Evolutionary conservation across 495 filamentous ascomycete species (phyloP), one percentile per base, ranked within the genome.

Genomic region (Rostrohypoxylon terebratum): DNA sequence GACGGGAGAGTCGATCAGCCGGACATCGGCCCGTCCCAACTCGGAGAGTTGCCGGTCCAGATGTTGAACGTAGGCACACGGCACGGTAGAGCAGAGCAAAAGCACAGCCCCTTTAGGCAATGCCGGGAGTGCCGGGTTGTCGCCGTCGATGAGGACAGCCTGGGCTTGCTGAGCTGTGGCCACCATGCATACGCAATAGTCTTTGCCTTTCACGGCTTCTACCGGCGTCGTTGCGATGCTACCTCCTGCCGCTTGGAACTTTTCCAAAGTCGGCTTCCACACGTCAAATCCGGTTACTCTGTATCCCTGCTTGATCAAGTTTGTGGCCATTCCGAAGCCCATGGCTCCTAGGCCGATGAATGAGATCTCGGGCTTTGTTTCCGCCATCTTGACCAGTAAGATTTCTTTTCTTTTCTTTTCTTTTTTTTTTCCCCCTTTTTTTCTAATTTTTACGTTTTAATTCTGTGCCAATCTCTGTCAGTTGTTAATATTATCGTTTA

Each of bases 281-380:
- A 94, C 87, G 75, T 96, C 93, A 77, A 88, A 96, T 53, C 91
- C 92, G 36, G 88, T 91, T 18, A 96, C 90, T 1, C 81, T 51
- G 76, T 90, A 91, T 64, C 89, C 89, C 47, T 88, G 80, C 73
- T 90, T 90, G 69, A 94, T 80, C 50, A 96, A 88, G 73, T 93
- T 86, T 42, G 89, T 90, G 73, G 93, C 92, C 91, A 94, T 95
- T 70, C 92, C 92, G 77, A 92, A 93, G 75, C 93, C 93, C 93
- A 94, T 96, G 81, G 93, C 92, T 70, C 93, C 93, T 6, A 96
- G 90, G 84, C 93, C 93, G 65, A 92, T 90, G 81, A 94, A 94
- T 69, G 90, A 88, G 61, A 94, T 80, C 53, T 83, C 81, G 8
- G 88, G 85, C 73, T 89, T 85, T 31, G 64, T 38, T 67, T 74